These are phyloP conservation scores for Colletotrichum sp. DNA, from an alignment of 2,329 filamentous ascomycete genomes.

Conservation along the genomic window DNA sequence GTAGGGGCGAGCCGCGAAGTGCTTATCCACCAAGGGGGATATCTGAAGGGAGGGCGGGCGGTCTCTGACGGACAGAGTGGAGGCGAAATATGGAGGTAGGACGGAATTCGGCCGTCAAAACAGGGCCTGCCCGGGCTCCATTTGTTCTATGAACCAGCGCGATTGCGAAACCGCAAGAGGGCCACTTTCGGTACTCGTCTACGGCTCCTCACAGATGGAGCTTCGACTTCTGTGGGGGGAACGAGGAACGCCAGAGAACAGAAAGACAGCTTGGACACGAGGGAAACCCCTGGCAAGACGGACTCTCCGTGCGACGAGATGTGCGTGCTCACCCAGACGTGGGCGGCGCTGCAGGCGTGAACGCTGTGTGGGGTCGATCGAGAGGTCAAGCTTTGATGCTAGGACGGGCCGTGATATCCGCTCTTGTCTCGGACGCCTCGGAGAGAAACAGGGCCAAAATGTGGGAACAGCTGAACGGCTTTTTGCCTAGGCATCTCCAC, in stretches of 20 bases:
- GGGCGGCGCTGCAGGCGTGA: not conserved
- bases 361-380: not conserved
- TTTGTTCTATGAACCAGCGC: not conserved
- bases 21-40: not conserved
- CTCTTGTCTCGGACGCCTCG: constrained; percentile 10
- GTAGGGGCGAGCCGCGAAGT: constrained; percentile 16
- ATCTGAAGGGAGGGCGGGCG: not conserved
- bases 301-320: not conserved
- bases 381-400: constrained; percentile 16
- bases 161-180: constrained; percentile 1
- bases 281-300: not conserved
- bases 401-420: constrained; percentile 10
- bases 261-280: not conserved
- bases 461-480: not conserved
- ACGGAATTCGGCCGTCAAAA: constrained; percentile 15
- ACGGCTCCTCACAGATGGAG: not conserved
- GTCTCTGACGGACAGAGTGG: not conserved
- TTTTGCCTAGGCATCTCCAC: not conserved
- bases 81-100: not conserved
- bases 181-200: not conserved
- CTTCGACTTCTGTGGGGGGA: not conserved
- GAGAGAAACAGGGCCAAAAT: not conserved
- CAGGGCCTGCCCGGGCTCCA: not conserved
- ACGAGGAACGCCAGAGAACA: not conserved
- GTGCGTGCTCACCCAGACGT: not conserved